phyloP scores from a whole-genome alignment of 2,329 filamentous ascomycete species.

The Epichloe glyceriae region DNA sequence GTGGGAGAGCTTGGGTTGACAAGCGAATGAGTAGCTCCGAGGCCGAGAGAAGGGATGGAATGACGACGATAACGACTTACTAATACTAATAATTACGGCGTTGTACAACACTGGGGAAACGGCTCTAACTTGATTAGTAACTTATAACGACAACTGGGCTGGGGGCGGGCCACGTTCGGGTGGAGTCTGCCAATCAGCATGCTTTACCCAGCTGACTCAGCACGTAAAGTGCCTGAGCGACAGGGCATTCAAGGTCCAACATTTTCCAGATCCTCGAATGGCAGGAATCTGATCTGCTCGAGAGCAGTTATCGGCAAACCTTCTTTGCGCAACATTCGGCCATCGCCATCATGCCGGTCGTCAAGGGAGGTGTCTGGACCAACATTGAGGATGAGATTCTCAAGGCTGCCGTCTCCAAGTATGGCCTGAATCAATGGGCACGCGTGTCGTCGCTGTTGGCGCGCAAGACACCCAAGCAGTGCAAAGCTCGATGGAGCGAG shows the following conservation, averaged over 20 bases:
- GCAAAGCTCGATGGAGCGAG: slow-evolving; percentile 96
- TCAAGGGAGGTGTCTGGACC: slow-evolving; percentile 64
- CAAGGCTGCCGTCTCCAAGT: slow-evolving; percentile 89
- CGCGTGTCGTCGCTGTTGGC: slow-evolving; percentile 93
- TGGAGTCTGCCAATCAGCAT: neutral
- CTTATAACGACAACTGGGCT: no score
- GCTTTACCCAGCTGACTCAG: slow-evolving; percentile 1
- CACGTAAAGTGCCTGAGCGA: neutral
- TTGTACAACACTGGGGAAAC: no score
- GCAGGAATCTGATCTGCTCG: neutral
- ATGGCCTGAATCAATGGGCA: slow-evolving; percentile 95
- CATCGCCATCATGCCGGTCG: slow-evolving; percentile 47
- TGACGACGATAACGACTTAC: slow-evolving; percentile 1
- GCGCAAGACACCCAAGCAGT: slow-evolving; percentile 96
- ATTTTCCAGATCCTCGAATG: neutral
- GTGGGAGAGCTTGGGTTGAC: neutral
- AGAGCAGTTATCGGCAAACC: neutral
- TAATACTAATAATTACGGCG: neutral
- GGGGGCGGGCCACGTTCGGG: no score
- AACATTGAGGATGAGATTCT: slow-evolving; percentile 90
- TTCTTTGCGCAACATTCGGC: slow-evolving; percentile 2
- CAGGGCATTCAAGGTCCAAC: neutral
- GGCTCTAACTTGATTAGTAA: no score
- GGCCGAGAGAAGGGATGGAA: neutral
- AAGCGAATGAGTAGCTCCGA: neutral